Conservation (phyloP, 2,329 filamentous ascomycete species). For the Ambrosiella xylebori region DNA sequence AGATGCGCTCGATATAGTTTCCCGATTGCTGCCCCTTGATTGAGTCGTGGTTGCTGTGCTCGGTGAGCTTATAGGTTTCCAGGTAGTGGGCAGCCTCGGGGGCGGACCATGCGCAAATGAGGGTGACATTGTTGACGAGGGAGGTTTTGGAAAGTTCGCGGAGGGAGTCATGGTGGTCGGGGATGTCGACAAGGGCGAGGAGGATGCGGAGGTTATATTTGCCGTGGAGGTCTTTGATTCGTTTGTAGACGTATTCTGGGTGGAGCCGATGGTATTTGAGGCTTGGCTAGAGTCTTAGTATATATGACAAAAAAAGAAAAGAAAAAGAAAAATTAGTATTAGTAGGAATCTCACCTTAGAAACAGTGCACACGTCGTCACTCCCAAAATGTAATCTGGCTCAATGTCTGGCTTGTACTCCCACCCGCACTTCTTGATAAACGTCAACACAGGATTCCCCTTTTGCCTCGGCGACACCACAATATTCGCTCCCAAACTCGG, state of each 20-base stretch:
- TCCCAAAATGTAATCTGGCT: slow-evolving; percentile 80
- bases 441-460: slow-evolving; percentile 83
- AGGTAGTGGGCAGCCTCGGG: slow-evolving; percentile 87
- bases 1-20: slow-evolving; percentile 68
- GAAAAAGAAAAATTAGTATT: neutral
- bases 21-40: slow-evolving; percentile 76
- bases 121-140: slow-evolving; percentile 77
- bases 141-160: slow-evolving; percentile 87
- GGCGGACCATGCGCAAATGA: slow-evolving; percentile 87
- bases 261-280: slow-evolving; percentile 95
- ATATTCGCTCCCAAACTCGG: slow-evolving; percentile 54
- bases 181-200: slow-evolving; percentile 84
- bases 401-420: slow-evolving; percentile 87
- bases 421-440: slow-evolving; percentile 68
- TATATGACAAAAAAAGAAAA: neutral
- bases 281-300: slow-evolving; percentile 19
- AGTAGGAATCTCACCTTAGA: slow-evolving; percentile 35
- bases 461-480: slow-evolving; percentile 78
- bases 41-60: slow-evolving; percentile 61
- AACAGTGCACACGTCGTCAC: slow-evolving; percentile 81
- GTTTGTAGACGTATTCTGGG: slow-evolving; percentile 92
- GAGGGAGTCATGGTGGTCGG: slow-evolving; percentile 78
- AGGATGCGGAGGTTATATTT: slow-evolving; percentile 78
- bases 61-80: slow-evolving; percentile 87
- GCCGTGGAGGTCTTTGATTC: slow-evolving; percentile 68